These are phyloP conservation scores for Aspergillus sp. DNA, from an alignment of 2,329 filamentous ascomycete genomes.

Conservation along the genomic window DNA sequence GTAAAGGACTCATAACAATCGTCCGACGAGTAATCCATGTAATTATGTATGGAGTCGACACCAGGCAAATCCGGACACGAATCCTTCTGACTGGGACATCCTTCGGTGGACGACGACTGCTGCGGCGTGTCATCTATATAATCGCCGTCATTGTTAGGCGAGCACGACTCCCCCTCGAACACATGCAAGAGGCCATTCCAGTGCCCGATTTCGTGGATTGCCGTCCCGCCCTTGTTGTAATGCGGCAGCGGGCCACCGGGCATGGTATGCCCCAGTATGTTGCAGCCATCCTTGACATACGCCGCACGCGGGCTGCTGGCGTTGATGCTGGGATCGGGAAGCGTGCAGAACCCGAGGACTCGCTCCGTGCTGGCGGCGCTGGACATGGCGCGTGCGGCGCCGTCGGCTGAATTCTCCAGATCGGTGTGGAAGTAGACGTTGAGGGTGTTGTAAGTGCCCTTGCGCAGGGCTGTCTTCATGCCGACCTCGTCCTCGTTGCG, in stretches of 20 bases:
- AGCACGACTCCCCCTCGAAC: constrained; percentile 42
- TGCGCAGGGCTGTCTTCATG: constrained; percentile 55
- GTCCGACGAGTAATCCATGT: constrained; percentile 61
- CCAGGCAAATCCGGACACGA: constrained; percentile 49
- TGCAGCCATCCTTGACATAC: constrained; percentile 57
- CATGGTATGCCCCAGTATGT: constrained; percentile 57
- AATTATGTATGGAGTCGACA: constrained; percentile 56
- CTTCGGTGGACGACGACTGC: constrained; percentile 57
- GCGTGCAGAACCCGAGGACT: constrained; percentile 56
- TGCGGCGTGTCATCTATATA: constrained; percentile 46
- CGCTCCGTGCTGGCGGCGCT: constrained; percentile 27
- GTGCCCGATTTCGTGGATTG: constrained; percentile 48
- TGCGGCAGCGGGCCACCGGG: constrained; percentile 49
- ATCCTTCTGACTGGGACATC: constrained; percentile 53
- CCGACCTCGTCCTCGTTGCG: constrained; percentile 46
- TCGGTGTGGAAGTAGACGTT: constrained; percentile 63
- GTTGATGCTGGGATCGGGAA: constrained; percentile 44
- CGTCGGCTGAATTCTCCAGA: constrained; percentile 34
- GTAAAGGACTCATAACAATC: constrained; percentile 56
- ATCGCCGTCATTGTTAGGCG: constrained; percentile 36
- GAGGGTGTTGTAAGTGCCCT: constrained; percentile 53
- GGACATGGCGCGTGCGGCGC: constrained; percentile 19
- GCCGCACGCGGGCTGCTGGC: constrained; percentile 31
- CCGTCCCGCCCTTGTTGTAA: constrained; percentile 50
- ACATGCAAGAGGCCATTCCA: constrained; percentile 49